phyloP scores from a whole-genome alignment of 2,329 filamentous ascomycete species.

The Neofusicoccum umdonicola region DNA sequence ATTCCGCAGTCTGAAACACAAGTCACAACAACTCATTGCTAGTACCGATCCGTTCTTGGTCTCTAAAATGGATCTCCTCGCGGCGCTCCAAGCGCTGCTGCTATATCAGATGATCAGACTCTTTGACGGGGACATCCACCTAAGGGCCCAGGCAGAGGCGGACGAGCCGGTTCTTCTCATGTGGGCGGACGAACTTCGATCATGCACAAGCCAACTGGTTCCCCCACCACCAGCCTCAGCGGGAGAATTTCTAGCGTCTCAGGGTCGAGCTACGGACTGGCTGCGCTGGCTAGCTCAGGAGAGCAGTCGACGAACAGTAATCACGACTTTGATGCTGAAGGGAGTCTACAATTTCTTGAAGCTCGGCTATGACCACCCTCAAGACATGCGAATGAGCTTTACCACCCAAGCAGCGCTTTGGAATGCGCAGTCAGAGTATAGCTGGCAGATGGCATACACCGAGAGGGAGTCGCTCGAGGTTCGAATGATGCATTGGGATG shows the following conservation, averaged over 20 bases:
- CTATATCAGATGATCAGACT: slow-evolving; percentile 30
- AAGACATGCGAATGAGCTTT: slow-evolving; percentile 13
- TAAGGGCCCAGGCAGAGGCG: slow-evolving; percentile 24
- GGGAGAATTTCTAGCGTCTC: not conserved
- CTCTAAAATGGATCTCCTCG: slow-evolving; percentile 19
- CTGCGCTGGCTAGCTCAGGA: slow-evolving; percentile 31
- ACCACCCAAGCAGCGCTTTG: slow-evolving; percentile 21
- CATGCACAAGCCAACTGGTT: not conserved
- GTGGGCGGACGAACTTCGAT: slow-evolving; percentile 26
- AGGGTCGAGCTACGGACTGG: slow-evolving; percentile 10
- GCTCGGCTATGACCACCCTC: slow-evolving; percentile 14
- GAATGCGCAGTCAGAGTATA: slow-evolving; percentile 18
- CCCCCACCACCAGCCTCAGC: not conserved
- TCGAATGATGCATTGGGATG: slow-evolving; percentile 15
- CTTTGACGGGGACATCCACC: slow-evolving; percentile 27
- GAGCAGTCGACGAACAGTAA: slow-evolving; percentile 32
- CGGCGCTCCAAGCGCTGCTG: slow-evolving; percentile 25
- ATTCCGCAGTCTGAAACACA: slow-evolving; percentile 19
- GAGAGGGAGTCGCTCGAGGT: slow-evolving; percentile 18
- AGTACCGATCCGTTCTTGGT: slow-evolving; percentile 2
- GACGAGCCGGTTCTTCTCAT: slow-evolving; percentile 22
- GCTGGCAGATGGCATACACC: slow-evolving; percentile 16
- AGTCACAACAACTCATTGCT: slow-evolving; percentile 18
- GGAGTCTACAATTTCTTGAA: slow-evolving; percentile 30
- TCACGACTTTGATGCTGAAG: slow-evolving; percentile 29